Base-by-base conservation (phyloP, 768 basidiomycete species). In the Hydnomerulius pinastri region DNA sequence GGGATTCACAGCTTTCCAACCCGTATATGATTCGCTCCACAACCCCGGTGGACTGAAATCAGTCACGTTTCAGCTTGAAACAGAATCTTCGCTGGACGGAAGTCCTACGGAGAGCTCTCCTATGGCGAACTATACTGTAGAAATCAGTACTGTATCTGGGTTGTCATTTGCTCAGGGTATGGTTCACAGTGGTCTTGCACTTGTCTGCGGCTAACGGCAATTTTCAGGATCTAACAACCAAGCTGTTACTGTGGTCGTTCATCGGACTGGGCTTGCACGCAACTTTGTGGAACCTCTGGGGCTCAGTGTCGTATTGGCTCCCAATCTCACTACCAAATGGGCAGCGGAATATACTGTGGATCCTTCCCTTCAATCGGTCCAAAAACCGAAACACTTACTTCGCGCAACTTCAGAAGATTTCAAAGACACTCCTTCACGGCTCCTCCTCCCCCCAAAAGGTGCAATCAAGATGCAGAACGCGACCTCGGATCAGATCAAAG, bases 1-100 rank as follows among this genome's bases (percentile, higher is more conserved):
- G 17, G 63, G 63, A n/a, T 1, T 50, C 11, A 64, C 63, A 3
- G 15, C 41, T 24, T 63, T 63, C 15, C 46, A 48, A 4, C 63
- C 63, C 7, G 6, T 43, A 2, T 27, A 54, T 10, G 33, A 50
- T 33, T 29, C 43, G 2, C 13, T 13, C 3, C 8, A 32, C n/a
- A 6, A 13, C 5, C 21, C 13, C 12, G 48, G 4, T 15, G 4
- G 35, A 10, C 27, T 5, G n/a, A 35, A 12, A 13, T 39, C 30
- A 0, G 27, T 32, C 12, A 49, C 23, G 2, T 25, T 42, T 15
- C 40, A 0, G 11, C 53, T 48, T 28, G n/a, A 32, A 12, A 5
- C n/a, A 7, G 24, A 33, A n/a, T n/a, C n/a, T n/a, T n/a, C n/a
- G n/a, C n/a, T n/a, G n/a, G n/a, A n/a, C n/a, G n/a, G n/a, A n/a